Percentiles rank a stretch among this genome's conserved stretches.
Conservation (phyloP, 169 alveolate species). For the Plasmodium berghei region DNA sequence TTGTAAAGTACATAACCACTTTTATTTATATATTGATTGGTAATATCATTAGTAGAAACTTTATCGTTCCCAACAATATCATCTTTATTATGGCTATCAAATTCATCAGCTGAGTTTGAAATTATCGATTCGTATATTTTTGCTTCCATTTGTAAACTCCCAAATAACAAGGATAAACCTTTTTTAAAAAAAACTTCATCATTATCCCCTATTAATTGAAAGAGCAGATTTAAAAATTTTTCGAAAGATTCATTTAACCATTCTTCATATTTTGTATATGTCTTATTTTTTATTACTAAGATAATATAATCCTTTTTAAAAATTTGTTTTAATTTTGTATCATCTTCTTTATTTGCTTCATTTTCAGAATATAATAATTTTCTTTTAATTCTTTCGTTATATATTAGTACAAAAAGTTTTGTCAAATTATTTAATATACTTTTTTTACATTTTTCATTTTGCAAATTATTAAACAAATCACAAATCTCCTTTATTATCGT, state of each 20-base stretch:
- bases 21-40: neutral
- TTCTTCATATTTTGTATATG: constrained; percentile 43
- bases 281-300: constrained; percentile 6
- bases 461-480: constrained; percentile 22
- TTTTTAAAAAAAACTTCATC: constrained; percentile 72
- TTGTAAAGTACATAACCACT: neutral
- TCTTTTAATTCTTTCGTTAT: constrained; percentile 53
- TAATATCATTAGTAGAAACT: neutral
- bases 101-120: neutral
- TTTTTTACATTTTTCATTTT: constrained; percentile 33
- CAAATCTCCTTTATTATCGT: constrained; percentile 35
- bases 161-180: constrained; percentile 46
- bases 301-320: constrained; percentile 41
- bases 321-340: constrained; percentile 20
- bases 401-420: constrained; percentile 35
- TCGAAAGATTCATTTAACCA: constrained; percentile 74
- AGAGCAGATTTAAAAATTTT: constrained; percentile 47
- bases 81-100: constrained; percentile 4
- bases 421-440: constrained; percentile 32
- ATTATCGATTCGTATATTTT: constrained; percentile 33
- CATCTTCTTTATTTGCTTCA: constrained; percentile 12
- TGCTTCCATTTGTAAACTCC: constrained; percentile 54
- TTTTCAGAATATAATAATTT: constrained; percentile 37
- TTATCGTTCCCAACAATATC: too few relatives aligned
- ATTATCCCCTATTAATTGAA: constrained; percentile 55